Base-by-base conservation (phyloP, 1,284 basidiomycete species). In the Anthracocystis walkeri region DNA sequence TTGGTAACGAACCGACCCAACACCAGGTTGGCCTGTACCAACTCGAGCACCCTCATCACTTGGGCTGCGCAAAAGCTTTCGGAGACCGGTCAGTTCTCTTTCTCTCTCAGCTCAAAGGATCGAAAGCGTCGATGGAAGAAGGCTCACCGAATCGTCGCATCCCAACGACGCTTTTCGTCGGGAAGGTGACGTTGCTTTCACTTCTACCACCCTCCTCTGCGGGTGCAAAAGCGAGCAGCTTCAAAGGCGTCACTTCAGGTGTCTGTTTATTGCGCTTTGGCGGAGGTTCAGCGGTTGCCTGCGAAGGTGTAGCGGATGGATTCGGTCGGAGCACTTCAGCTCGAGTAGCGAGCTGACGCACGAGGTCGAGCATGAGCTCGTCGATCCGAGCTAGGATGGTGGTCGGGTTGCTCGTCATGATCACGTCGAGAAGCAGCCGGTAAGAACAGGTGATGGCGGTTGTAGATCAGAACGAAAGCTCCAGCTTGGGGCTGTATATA, bases 11-110 rank as follows among this genome's bases (percentile, higher is more conserved):
- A 18, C 0, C 23, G 57, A 11, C 56, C 48, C 1, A 29, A 38
- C 2, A 52, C 1, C 2, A 81, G 59, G 18, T 74, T 74, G 7
- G 31, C 16, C 31, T 79, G 79, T 2, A 79, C 53, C 25, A 75
- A 20, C 25, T 62, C 62, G 25, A 81, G 42, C 20, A 81, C 63
- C 18, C 72, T 41, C 35, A 81, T 31, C 20, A 61, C 54, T 45
- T 75, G 73, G 25, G 73, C 73, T 75, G 44, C 16, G 35, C 35
- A 16, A 14, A n/a, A 38, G 35, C 35, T 38, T 38, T 12, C 35
- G 35, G 11, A 12, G 35, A 12, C 35, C 16, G 35, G 35, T 38
- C 14, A 38, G 35, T 38, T 14, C 4, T 38, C 4, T 14, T 38
- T 14, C 4, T 38, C 4, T 14, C 35, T 38, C 35, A 2, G n/a